phyloP scores from a whole-genome alignment of 2,329 filamentous ascomycete species.

The Neofusicoccum sp. region DNA sequence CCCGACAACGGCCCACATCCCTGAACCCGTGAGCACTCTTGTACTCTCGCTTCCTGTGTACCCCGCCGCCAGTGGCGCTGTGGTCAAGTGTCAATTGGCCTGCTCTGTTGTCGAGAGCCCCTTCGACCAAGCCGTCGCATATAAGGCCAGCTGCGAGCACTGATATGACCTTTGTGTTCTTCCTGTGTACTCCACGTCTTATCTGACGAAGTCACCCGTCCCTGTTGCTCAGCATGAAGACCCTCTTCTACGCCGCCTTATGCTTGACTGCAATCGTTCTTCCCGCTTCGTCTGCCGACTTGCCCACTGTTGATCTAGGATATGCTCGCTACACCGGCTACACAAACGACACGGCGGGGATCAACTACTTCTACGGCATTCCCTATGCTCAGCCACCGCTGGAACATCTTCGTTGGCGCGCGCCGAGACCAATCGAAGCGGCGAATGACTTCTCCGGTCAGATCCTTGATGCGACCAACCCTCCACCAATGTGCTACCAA shows the following conservation, averaged over 20 bases:
- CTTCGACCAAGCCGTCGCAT: neutral
- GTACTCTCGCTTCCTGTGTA: no score
- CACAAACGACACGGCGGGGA: slow-evolving; percentile 19
- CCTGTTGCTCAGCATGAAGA: neutral
- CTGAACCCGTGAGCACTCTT: no score
- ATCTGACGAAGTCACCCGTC: neutral
- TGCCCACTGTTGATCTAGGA: slow-evolving; percentile 19
- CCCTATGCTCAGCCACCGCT: slow-evolving; percentile 31
- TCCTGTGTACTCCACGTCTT: neutral
- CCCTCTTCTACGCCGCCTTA: neutral
- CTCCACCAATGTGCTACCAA: slow-evolving; percentile 30
- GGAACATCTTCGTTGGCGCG: slow-evolving; percentile 32
- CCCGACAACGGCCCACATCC: no score
- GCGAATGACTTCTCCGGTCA: slow-evolving; percentile 23
- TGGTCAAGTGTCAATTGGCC: no score
- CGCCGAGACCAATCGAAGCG: slow-evolving; percentile 28
- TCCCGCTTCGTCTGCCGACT: neutral
- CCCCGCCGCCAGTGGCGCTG: no score
- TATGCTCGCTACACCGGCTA: slow-evolving; percentile 21
- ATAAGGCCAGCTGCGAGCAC: neutral
- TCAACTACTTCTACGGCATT: slow-evolving; percentile 25
- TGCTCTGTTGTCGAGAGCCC: no score
- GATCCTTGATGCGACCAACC: slow-evolving; percentile 27
- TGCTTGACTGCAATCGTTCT: neutral
- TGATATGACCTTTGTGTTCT: neutral